Conservation (phyloP, 192 early-diverging fungal genomes). For the Haplosporangium gracile region DNA sequence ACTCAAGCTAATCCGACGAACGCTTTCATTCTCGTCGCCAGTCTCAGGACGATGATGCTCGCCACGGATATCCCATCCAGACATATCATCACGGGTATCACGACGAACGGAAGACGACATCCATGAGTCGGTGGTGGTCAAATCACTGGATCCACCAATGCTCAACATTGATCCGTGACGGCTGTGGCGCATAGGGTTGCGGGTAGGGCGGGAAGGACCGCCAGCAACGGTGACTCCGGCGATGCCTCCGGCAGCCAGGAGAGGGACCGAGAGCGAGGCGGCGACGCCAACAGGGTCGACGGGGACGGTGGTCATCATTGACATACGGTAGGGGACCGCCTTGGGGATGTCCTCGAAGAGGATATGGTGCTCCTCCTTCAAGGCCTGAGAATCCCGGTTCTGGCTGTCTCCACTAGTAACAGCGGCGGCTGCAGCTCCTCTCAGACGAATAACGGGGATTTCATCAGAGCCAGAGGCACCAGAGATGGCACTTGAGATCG, state of each 20-base stretch:
- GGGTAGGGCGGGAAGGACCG: constrained; percentile 37
- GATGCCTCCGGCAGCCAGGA: background rate
- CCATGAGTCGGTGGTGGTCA: constrained; percentile 47
- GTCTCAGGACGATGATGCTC: background rate
- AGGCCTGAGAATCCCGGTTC: background rate
- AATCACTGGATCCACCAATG: constrained; percentile 33
- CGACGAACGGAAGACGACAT: constrained; percentile 31
- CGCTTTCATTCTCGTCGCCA: background rate
- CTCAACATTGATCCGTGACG: constrained; percentile 46
- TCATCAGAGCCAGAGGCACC: background rate
- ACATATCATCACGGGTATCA: constrained; percentile 50
- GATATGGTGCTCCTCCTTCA: constrained; percentile 46
- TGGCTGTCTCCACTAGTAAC: background rate
- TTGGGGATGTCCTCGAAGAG: constrained; percentile 44
- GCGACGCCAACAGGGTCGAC: constrained; percentile 39
- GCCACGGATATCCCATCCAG: constrained; percentile 37
- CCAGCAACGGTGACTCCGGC: background rate
- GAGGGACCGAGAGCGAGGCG: background rate
- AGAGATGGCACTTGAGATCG: background rate
- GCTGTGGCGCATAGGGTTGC: constrained; percentile 50
- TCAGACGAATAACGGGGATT: constrained; percentile 12
- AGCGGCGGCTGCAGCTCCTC: background rate
- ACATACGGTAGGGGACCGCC: constrained; percentile 47
- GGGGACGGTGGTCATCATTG: constrained; percentile 51
- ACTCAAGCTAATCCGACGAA: background rate